These are phyloP conservation scores for Talaromyces borbonicus DNA, from an alignment of 495 filamentous ascomycete species.

Conservation along the genomic window DNA sequence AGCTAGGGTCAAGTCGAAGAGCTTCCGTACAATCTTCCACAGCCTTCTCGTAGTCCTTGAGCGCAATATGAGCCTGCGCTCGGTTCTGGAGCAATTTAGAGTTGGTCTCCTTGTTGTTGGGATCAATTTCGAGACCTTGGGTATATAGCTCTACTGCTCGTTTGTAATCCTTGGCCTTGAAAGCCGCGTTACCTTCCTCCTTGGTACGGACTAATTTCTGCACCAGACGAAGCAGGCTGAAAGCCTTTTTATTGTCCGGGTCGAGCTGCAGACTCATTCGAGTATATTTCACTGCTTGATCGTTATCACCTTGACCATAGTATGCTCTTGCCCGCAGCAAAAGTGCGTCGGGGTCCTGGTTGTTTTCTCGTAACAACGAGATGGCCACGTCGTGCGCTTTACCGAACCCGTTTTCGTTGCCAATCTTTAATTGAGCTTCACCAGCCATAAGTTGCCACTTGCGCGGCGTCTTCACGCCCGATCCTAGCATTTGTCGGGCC, in stretches of 20 bases:
- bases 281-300: constrained; percentile 89
- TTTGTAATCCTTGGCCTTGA: constrained; percentile 74
- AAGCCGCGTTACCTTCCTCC: constrained; percentile 82
- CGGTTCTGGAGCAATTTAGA: constrained; percentile 90
- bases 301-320: constrained; percentile 87
- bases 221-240: constrained; percentile 74
- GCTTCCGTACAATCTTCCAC: constrained; percentile 81
- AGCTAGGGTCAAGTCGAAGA: constrained; percentile 72
- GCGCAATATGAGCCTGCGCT: constrained; percentile 58
- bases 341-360: constrained; percentile 84
- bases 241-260: constrained; percentile 77
- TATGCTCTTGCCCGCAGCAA: constrained; percentile 79
- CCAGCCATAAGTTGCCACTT: constrained; percentile 91
- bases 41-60: constrained; percentile 75
- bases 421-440: constrained; percentile 92
- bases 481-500: constrained; percentile 69
- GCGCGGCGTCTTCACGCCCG: constrained; percentile 63
- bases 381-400: constrained; percentile 92
- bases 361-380: constrained; percentile 72
- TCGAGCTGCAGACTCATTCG: constrained; percentile 82
- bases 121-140: constrained; percentile 79
- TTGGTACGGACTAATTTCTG: constrained; percentile 90
- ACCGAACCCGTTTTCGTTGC: constrained; percentile 74
- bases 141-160: constrained; percentile 75
- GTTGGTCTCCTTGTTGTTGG: constrained; percentile 83